Evolutionary conservation across 139 green algal genomes (phyloP).

Genomic region (Nannochloris sp.): DNA sequence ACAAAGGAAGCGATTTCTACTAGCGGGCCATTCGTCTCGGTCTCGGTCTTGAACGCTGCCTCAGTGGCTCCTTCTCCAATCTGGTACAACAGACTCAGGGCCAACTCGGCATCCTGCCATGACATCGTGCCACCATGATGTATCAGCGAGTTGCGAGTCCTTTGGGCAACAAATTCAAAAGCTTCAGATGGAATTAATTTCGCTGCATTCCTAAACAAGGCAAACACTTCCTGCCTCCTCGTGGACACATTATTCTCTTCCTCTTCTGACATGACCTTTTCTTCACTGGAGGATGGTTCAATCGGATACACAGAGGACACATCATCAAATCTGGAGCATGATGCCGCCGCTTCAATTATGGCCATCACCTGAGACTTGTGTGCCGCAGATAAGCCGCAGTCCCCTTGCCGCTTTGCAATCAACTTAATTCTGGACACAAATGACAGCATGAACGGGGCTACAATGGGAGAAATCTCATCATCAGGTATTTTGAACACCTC

Average conservation of each 20-base stretch:
- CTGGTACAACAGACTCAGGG: slow-evolving; percentile 69
- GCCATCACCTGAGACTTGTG: slow-evolving; percentile 42
- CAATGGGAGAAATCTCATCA: slow-evolving; percentile 53
- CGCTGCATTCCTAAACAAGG: slow-evolving; percentile 65
- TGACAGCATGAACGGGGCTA: slow-evolving; percentile 64
- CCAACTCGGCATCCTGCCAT: slow-evolving; percentile 67
- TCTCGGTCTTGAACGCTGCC: slow-evolving; percentile 44
- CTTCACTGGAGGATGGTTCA: slow-evolving; percentile 9
- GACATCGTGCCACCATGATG: neutral
- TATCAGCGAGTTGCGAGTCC: slow-evolving; percentile 29
- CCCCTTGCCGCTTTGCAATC: slow-evolving; percentile 23
- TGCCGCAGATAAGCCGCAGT: neutral
- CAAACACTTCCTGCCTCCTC: slow-evolving; percentile 67
- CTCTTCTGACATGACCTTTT: slow-evolving; percentile 43
- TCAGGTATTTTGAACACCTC: slow-evolving; percentile 17
- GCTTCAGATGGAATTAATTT: slow-evolving; percentile 44
- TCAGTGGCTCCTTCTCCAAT: slow-evolving; percentile 72
- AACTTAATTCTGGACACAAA: slow-evolving; percentile 57
- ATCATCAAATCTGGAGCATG: slow-evolving; percentile 24
- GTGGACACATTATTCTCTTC: slow-evolving; percentile 52
- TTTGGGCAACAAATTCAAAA: slow-evolving; percentile 40
- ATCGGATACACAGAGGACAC: slow-evolving; percentile 21
- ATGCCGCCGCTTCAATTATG: slow-evolving; percentile 30
- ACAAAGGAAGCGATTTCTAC: slow-evolving; percentile 36
- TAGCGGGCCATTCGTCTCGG: slow-evolving; percentile 34